Base-by-base conservation (phyloP, 2,329 filamentous ascomycete species). In the Hymenoscyphus fraxineus region DNA sequence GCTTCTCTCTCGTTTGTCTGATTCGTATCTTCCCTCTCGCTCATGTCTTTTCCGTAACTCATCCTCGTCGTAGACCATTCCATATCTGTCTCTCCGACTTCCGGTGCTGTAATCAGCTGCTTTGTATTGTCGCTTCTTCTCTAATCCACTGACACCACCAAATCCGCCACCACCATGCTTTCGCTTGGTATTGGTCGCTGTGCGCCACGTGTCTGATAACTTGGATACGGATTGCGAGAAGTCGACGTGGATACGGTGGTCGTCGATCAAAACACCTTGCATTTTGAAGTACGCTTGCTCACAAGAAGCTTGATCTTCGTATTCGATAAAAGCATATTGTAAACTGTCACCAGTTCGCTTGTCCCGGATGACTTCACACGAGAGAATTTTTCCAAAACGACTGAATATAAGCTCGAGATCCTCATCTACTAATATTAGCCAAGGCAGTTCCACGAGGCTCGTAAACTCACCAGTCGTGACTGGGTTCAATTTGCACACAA, bases 281-380 rank as follows among this genome's bases (percentile, higher is more conserved):
- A 99, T 99, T 79, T 99, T 99, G 80, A 96, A 95, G 74, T 97
- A 99, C 2, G 95, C 95, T 61, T 91, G 87, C 78, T 99, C 95
- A 76, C 95, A 98, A 61, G 94, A 91, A 70, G 89, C 86, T 78
- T 97, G 95, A 63, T 96, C 90, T 65, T 94, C 91, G 73, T 94
- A 99, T 76, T 99, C 95, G 73, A 99, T 96, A 71, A 99, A 99
- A 1, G 95, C 93, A 75, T 99, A 99, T 76, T 99, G 95, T 59
- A 99, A 79, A 73, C 92, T 97, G 78, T 99, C 95, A 3, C 93
- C 93, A 0, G 94, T 97, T 73, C 92, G 92, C 75, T 91, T 91
- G 76, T 99, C 95, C 59, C 94, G 85, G 67, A 99, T 97, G 40
- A 99, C 91, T 78, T 99, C 95, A 75, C 95, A 99, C 58, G 92